Conservation (phyloP, 768 basidiomycete genomes). For the Russula earlei region DNA sequence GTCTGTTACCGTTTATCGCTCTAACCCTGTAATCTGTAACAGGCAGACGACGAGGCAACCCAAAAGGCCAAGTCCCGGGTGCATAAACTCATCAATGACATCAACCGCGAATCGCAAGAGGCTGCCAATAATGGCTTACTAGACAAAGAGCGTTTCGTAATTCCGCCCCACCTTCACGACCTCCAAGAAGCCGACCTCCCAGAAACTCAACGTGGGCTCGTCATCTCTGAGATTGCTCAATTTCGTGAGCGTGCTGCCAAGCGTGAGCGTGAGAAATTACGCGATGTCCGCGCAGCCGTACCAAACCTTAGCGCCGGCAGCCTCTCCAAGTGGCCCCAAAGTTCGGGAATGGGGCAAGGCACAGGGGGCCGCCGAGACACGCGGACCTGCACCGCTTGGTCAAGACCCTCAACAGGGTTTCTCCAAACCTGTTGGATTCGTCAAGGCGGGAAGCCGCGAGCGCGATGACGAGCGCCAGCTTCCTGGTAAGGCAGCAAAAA, state of each 20-base stretch:
- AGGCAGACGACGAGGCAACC: slow-evolving; percentile 64
- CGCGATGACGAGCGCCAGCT: slow-evolving; percentile 28
- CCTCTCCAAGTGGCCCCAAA: slow-evolving; percentile 55
- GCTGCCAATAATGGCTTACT: slow-evolving; percentile 64
- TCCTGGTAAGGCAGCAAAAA: slow-evolving; percentile 40
- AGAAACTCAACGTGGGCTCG: slow-evolving; percentile 84
- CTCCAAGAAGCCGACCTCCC: slow-evolving; percentile 94
- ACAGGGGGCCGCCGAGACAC: slow-evolving; percentile 27
- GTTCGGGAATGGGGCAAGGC: slow-evolving; percentile 73
- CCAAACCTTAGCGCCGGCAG: slow-evolving; percentile 32
- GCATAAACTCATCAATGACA: slow-evolving; percentile 56
- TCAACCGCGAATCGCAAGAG: slow-evolving; percentile 63
- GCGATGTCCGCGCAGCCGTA: slow-evolving; percentile 58
- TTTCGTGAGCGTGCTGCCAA: slow-evolving; percentile 93
- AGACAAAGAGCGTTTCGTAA: slow-evolving; percentile 81
- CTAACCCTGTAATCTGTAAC: slow-evolving; percentile 11
- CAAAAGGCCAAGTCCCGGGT: slow-evolving; percentile 58
- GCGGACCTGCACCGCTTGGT: slow-evolving; percentile 22
- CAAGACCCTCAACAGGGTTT: slow-evolving; percentile 49
- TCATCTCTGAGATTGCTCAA: slow-evolving; percentile 92
- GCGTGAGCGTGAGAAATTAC: slow-evolving; percentile 79
- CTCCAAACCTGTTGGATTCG: slow-evolving; percentile 74
- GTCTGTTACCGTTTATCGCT: not conserved
- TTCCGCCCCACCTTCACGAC: slow-evolving; percentile 95
- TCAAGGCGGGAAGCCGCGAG: slow-evolving; percentile 50